These are phyloP conservation scores for Colletotrichum tropicicola DNA, from an alignment of 2,329 filamentous ascomycete genomes.

Conservation along the genomic window DNA sequence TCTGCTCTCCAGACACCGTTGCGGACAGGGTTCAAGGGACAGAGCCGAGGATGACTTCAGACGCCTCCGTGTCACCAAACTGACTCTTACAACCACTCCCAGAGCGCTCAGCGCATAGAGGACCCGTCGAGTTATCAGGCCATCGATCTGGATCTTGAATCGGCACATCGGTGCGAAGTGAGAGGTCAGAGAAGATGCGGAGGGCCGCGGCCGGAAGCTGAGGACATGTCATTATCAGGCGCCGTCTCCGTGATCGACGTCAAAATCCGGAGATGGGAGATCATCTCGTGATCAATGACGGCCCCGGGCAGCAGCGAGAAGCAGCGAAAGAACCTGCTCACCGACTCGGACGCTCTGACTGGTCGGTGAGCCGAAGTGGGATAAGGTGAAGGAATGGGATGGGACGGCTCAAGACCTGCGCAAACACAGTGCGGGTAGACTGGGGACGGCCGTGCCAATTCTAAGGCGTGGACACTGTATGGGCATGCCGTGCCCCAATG, in stretches of 20 bases:
- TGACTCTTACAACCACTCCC: slow-evolving; percentile 21
- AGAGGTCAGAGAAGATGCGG: not conserved
- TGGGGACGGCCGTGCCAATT: not conserved
- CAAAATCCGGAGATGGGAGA: slow-evolving; percentile 12
- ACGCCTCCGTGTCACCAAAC: slow-evolving; percentile 22
- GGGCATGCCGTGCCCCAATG: not conserved
- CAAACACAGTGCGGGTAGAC: slow-evolving; percentile 16
- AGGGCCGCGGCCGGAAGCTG: not conserved
- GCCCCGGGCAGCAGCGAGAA: not conserved
- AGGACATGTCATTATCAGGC: slow-evolving; percentile 1
- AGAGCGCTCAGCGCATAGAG: not conserved
- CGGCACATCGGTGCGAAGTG: not conserved
- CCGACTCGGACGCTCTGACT: not conserved
- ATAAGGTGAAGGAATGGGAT: slow-evolving; percentile 8
- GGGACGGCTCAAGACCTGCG: not conserved
- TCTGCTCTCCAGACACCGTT: slow-evolving; percentile 3
- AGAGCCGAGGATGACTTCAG: slow-evolving; percentile 5
- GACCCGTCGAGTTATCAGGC: not conserved
- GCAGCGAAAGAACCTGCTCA: not conserved
- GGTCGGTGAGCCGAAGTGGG: slow-evolving; percentile 6
- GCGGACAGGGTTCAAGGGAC: slow-evolving; percentile 3
- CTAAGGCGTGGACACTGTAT: not conserved
- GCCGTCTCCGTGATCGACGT: slow-evolving; percentile 7
- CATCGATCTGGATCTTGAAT: not conserved
- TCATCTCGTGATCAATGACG: slow-evolving; percentile 10